Conservation (phyloP, 257 asterid genomes). For the Nicotiana knightiana region DNA sequence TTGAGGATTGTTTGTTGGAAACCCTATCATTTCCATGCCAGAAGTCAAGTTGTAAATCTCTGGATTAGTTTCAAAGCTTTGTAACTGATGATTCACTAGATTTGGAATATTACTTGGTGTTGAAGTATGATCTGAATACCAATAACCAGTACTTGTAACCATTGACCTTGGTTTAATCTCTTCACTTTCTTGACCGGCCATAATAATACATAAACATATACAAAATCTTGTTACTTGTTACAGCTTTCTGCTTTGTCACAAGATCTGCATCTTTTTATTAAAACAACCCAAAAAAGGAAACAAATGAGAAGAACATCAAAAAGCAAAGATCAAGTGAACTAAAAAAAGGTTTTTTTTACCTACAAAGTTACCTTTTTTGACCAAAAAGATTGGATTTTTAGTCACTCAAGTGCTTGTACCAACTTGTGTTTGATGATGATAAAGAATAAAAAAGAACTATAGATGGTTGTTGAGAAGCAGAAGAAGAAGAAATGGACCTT, state of each 20-base stretch:
- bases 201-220: constrained; percentile 1
- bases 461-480: neutral
- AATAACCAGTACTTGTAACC: constrained; percentile 40
- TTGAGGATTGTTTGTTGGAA: constrained; percentile 35
- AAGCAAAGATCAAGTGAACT: constrained; percentile 12
- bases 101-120: constrained; percentile 17
- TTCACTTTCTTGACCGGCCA: constrained; percentile 38
- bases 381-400: constrained; percentile 28
- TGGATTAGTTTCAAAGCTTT: constrained; percentile 25
- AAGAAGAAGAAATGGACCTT: constrained; percentile 3
- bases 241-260: neutral
- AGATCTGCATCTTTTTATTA: neutral
- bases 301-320: constrained; percentile 14
- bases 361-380: constrained; percentile 14
- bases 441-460: too few species aligned
- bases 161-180: constrained; percentile 25
- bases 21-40: constrained; percentile 66
- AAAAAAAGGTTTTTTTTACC: constrained; percentile 8
- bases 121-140: constrained; percentile 26
- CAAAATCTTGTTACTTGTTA: too few species aligned
- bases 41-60: constrained; percentile 59
- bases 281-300: constrained; percentile 7
- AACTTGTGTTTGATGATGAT: constrained; percentile 7
- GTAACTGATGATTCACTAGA: constrained; percentile 13
- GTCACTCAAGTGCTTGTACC: neutral